Base-by-base conservation (phyloP, 1,139 yeast species). In the Saccharomyces hybrid region DNA sequence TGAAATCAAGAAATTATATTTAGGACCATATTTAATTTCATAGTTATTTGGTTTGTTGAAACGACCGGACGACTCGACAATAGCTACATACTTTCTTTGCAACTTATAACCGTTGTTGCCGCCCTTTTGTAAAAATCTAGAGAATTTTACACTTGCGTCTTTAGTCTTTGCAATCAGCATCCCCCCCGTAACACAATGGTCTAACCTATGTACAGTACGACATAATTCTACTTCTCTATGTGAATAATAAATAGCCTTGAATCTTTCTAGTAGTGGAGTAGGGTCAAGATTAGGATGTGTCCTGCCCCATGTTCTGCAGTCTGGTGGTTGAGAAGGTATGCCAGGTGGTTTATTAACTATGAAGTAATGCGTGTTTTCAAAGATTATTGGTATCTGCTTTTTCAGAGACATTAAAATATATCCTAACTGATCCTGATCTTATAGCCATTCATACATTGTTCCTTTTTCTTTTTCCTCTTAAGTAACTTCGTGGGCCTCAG, bases 171-270 rank as follows among this genome's bases (percentile, higher is more conserved):
- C 72, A 2, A 73, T 50, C 4, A 74, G 61, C 48, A 73, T 54
- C 0, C 75, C 76, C 16, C 78, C 78, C n/a, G 75, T 69, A 13
- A 73, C 76, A 50, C 62, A 57, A 27, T 62, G 63, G 54, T 74
- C 77, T 16, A 74, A 56, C 50, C 77, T 61, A 49, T 73, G 76
- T 0, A 74, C 71, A 7, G 64, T 63, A 49, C 66, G 60, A 55
- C 66, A 62, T 8, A 57, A 59, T 11, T 20, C 26, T 5, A 53
- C 46, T 1, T 41, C 38, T 6, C 6, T 30, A 3, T 28, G 38
- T 38, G 44, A 38, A 13, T 11, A 38, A 34, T 54, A 50, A n/a
- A 53, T 55, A 8, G 47, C 49, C 42, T 52, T 54, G 23, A 60
- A 51, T 31, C 57, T 54, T 52, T 63, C 67, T 42, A 59, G 47